Base-by-base conservation (phyloP, 179 eudicot genomes). In the Heliamphora pulchella region DNA sequence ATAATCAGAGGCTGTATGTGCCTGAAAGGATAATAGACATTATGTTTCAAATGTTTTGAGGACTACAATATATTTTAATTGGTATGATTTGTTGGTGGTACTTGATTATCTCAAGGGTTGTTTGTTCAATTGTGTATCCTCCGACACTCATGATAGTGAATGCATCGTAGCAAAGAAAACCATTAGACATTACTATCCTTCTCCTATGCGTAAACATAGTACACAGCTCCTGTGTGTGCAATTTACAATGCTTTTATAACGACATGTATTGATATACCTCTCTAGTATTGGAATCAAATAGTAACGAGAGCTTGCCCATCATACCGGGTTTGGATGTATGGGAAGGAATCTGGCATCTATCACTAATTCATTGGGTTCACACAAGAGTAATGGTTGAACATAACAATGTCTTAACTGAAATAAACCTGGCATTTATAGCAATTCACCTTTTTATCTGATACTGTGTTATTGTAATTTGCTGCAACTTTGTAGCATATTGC, bases 401-500 rank as follows among this genome's bases (percentile, higher is more conserved):
- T 53, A 18, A 9, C 39, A 31, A 18, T 18, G 11, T 9, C 55
- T 8, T 71, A 3, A 54, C 18, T 48, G 75, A 18, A 50, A 31
- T 73, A 39, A 14, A 73, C 76, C 4, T 54, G 41, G 77, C 59
- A 71, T 53, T 63, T 20, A 22, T 65, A 22, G 51, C 39, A 47
- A 8, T 74, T 75, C 15, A 78, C 65, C 67, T 57, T 78, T 22
- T 71, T 55, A 66, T 59, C 86, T 85, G 86, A 79, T 84, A 58
- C 59, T 63, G 2, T 57, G 59, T 78, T 83, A 67, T 78, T 82
- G 82, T 79, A 64, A 82, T 80, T 69, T 82, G 85, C 83, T 89
- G 89, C 87, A 74, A 86, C 66, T 66, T 72, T 84, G 86, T 92
- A 96, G 98, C 91, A 85, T 83, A 85, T 89, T 86, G 94, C 97